Evolutionary conservation across 2,329 filamentous ascomycete species (phyloP).

Genomic region (Talaromyces sp.): DNA sequence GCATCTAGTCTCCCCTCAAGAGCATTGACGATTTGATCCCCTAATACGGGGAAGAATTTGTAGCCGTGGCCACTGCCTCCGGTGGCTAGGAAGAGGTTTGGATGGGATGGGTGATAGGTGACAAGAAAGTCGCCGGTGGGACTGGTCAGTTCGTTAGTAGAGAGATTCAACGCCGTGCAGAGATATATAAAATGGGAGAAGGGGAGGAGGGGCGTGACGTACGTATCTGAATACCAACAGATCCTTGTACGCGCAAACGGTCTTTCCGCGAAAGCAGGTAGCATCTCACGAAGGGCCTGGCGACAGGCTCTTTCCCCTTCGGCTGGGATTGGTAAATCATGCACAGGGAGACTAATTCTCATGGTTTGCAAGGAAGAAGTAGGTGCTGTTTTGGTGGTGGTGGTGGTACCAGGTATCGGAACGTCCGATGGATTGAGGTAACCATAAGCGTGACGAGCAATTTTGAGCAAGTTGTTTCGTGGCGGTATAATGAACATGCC

Average conservation of each 20-base stretch:
- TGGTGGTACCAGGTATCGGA: slow-evolving; percentile 22
- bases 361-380: slow-evolving; percentile 21
- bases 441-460: slow-evolving; percentile 65
- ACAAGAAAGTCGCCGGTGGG: slow-evolving; percentile 66
- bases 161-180: background rate
- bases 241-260: slow-evolving; percentile 59
- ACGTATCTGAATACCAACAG: slow-evolving; percentile 74
- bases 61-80: slow-evolving; percentile 51
- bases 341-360: slow-evolving; percentile 37
- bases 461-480: slow-evolving; percentile 56
- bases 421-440: slow-evolving; percentile 48
- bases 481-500: slow-evolving; percentile 55
- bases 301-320: slow-evolving; percentile 61
- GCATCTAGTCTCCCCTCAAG: slow-evolving; percentile 41
- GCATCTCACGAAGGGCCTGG: slow-evolving; percentile 54
- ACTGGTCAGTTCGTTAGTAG: slow-evolving; percentile 20
- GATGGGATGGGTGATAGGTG: slow-evolving; percentile 60
- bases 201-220: slow-evolving; percentile 18
- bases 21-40: slow-evolving; percentile 47
- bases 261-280: slow-evolving; percentile 56
- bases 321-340: slow-evolving; percentile 34
- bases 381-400: too few relatives aligned
- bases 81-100: slow-evolving; percentile 47
- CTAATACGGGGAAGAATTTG: slow-evolving; percentile 52
- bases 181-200: background rate